These are phyloP conservation scores for Cubamyces lactineus DNA, from an alignment of 768 basidiomycete genomes.

Conservation along the genomic window DNA sequence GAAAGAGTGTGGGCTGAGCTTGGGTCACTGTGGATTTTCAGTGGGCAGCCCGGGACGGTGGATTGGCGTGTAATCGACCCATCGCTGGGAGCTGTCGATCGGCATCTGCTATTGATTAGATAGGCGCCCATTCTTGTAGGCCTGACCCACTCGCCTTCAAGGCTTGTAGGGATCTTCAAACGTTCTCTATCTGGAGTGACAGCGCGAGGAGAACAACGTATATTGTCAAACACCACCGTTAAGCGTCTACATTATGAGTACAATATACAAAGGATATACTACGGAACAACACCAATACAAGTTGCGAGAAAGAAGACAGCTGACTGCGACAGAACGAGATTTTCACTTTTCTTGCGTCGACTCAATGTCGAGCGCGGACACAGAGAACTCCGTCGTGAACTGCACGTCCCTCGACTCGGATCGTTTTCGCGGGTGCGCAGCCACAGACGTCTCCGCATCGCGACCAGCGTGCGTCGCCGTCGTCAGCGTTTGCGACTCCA, in stretches of 20 bases:
- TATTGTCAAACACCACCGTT: too few relatives aligned
- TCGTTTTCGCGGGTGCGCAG: background rate
- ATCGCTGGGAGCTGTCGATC: constrained; percentile 7
- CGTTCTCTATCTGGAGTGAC: too few relatives aligned
- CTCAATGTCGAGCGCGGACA: constrained; percentile 12
- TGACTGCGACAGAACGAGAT: too few relatives aligned
- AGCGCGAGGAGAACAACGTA: too few relatives aligned
- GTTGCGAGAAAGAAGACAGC: too few relatives aligned
- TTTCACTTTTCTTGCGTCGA: constrained; percentile 2
- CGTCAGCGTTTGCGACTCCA: constrained; percentile 17
- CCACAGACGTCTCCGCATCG: too few relatives aligned
- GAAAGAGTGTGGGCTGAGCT: background rate
- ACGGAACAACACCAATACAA: too few relatives aligned
- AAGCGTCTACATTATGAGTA: too few relatives aligned
- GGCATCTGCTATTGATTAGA: constrained; percentile 3
- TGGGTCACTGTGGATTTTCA: constrained; percentile 8
- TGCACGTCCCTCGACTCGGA: constrained; percentile 1
- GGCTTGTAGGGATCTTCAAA: too few relatives aligned
- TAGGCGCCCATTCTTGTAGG: constrained; percentile 11
- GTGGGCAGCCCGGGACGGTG: background rate
- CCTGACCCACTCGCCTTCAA: too few relatives aligned
- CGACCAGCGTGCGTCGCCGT: background rate
- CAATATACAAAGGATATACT: too few relatives aligned
- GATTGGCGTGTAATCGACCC: constrained; percentile 8
- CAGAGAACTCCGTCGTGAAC: constrained; percentile 12